Evolutionary conservation across 495 filamentous ascomycete species (phyloP).

Genomic region (Talaromyces borbonicus): DNA sequence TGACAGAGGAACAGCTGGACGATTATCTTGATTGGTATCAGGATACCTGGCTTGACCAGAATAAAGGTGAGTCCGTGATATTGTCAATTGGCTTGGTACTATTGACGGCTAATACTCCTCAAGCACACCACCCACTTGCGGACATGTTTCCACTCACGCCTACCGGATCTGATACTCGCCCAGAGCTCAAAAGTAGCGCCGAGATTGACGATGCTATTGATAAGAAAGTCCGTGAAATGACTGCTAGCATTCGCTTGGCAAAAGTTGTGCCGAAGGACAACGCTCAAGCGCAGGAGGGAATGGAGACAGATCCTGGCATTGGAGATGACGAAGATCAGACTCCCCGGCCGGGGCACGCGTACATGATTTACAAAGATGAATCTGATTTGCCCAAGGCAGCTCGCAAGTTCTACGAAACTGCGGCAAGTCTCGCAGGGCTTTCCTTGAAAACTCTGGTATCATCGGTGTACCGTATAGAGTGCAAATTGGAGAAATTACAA

Average conservation of each 20-base stretch:
- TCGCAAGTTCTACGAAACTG: conserved; percentile 43
- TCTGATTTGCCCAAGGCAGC: conserved; percentile 48
- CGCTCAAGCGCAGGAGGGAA: conserved; percentile 13
- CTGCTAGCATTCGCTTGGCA: conserved; percentile 22
- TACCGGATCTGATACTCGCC: conserved; percentile 9
- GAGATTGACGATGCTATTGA: conserved; percentile 21
- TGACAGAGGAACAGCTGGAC: conserved; percentile 61
- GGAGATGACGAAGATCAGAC: conserved; percentile 16
- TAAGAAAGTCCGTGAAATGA: conserved; percentile 27
- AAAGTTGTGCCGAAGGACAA: conserved; percentile 21
- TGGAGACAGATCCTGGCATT: not conserved
- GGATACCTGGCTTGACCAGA: conserved; percentile 51
- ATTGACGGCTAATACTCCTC: no score
- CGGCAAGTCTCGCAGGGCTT: conserved; percentile 40
- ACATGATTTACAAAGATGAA: conserved; percentile 45
- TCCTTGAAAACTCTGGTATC: conserved; percentile 36
- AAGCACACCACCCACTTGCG: conserved; percentile 30
- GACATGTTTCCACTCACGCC: conserved; percentile 41
- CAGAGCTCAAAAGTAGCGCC: conserved; percentile 6
- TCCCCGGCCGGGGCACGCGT: conserved; percentile 42
- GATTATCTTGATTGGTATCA: conserved; percentile 88
- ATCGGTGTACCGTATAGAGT: conserved; percentile 39
- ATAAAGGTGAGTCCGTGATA: conserved; percentile 12
- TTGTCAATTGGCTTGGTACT: no score
- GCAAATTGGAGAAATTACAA: conserved; percentile 31